phyloP scores from a whole-genome alignment of 306 rosid genomes.

The Dalbergia cultrata region DNA sequence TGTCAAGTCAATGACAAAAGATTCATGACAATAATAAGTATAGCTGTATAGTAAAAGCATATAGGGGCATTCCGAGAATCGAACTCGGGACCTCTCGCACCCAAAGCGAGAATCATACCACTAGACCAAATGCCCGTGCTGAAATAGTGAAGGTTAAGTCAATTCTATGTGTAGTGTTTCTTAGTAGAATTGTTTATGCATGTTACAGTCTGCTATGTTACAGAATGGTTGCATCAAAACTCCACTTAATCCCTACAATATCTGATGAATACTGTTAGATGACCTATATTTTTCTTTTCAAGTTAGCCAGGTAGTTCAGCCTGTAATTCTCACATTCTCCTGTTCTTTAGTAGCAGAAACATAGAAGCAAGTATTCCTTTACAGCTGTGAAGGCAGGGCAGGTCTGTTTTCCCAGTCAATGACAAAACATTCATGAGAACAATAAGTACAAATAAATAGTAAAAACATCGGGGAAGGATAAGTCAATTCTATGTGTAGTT shows the following conservation, averaged over 20 bases:
- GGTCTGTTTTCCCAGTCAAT: conserved; percentile 7
- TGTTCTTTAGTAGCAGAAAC: neutral
- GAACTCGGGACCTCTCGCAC: conserved; percentile 66
- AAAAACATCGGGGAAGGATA: conserved; percentile 13
- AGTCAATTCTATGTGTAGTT: neutral
- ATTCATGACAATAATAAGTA: neutral
- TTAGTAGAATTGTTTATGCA: neutral
- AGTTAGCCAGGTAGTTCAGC: neutral
- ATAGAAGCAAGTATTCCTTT: neutral
- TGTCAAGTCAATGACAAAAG: neutral
- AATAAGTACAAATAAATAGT: neutral
- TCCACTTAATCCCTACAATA: too few species aligned
- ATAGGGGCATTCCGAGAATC: conserved; percentile 59
- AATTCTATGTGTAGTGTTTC: neutral
- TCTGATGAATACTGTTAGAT: neutral
- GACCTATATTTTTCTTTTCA: too few species aligned
- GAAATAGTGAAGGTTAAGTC: neutral
- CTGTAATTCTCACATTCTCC: neutral
- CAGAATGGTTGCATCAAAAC: neutral
- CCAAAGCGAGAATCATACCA: conserved; percentile 68
- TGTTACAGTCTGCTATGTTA: neutral
- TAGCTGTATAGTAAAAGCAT: neutral
- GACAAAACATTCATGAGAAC: neutral
- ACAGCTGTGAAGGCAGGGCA: neutral
- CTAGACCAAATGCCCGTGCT: conserved; percentile 66